A percentile compares a stretch with the other conserved stretches of the same genome.
Conservation (phyloP, 495 filamentous ascomycete genomes). For the Aspergillus sparsus region DNA sequence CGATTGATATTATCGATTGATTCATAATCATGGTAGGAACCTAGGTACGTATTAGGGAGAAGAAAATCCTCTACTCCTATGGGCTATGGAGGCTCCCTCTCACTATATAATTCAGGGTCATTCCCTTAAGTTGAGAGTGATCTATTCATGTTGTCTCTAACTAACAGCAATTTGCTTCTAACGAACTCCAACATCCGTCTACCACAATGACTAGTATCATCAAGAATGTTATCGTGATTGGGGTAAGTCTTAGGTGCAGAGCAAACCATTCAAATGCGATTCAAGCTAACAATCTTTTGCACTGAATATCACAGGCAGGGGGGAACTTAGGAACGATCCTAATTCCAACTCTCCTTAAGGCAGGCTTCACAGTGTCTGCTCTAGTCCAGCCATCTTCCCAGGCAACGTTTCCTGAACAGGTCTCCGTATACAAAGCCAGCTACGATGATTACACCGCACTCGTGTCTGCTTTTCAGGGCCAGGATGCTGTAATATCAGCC, state of each 20-base stretch:
- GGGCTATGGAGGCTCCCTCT: not conserved
- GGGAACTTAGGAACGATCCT: not conserved
- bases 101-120: not conserved
- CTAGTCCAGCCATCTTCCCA: not conserved
- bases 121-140: not conserved
- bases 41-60: no score
- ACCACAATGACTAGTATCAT: not conserved
- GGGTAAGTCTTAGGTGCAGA: not conserved
- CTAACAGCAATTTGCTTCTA: not conserved
- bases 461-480: slow-evolving; percentile 13
- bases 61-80: no score
- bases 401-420: not conserved
- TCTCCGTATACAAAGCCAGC: not conserved
- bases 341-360: not conserved
- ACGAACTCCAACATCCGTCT: no score
- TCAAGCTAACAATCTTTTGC: not conserved
- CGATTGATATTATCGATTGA: not conserved
- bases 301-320: not conserved
- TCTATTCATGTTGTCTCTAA: not conserved
- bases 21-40: not conserved
- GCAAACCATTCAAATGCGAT: not conserved
- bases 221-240: not conserved
- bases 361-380: not conserved
- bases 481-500: slow-evolving; percentile 14
- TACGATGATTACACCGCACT: not conserved